Evolutionary conservation across 495 filamentous ascomycete genomes (phyloP).

Genomic region (Daldinia concentrica): DNA sequence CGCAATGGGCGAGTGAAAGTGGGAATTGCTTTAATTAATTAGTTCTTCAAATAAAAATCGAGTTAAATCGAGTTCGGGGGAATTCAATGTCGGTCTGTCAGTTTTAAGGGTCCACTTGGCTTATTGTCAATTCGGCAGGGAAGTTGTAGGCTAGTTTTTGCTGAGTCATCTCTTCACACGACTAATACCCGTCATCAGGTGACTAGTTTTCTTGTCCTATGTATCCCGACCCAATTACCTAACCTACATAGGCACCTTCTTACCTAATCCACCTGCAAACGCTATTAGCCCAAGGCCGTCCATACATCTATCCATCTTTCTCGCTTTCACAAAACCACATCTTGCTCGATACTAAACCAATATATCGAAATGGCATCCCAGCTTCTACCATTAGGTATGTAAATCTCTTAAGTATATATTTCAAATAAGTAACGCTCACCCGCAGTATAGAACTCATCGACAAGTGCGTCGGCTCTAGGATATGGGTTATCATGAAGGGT

Average conservation of each 20-base stretch:
- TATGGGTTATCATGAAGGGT: constrained; percentile 99
- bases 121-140: background rate
- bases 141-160: background rate
- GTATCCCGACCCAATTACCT: background rate
- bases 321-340: background rate
- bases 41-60: background rate
- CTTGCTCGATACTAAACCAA: background rate
- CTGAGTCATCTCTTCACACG: constrained; percentile 24
- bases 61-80: background rate
- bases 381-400: constrained; percentile 77
- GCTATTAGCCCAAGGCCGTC: background rate
- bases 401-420: constrained; percentile 6
- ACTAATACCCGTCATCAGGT: constrained; percentile 30
- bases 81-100: background rate
- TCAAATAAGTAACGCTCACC: constrained; percentile 17
- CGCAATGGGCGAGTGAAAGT: constrained; percentile 6
- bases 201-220: constrained; percentile 10
- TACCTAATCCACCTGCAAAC: constrained; percentile 8
- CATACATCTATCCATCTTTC: background rate
- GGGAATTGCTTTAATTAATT: background rate
- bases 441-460: constrained; percentile 86
- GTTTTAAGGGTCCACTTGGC: background rate
- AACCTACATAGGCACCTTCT: background rate
- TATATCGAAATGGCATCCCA: constrained; percentile 74
- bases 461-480: constrained; percentile 95